A percentile compares a stretch with the other conserved stretches of the same genome.
Conservation (phyloP, 2,329 filamentous ascomycete species). For the Aspergillus alliaceus region DNA sequence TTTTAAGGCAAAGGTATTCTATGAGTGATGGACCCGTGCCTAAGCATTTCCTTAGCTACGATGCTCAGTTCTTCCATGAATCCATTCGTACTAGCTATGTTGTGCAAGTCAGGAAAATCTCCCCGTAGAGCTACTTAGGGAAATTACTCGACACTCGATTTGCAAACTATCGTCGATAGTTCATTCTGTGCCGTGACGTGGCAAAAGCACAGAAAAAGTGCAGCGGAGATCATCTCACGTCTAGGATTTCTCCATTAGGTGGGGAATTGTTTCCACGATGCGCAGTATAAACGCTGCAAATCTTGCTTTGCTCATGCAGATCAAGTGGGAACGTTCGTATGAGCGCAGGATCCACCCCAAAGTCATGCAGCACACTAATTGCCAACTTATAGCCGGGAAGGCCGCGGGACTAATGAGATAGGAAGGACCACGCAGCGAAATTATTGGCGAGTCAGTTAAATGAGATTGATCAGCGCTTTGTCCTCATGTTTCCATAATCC, state of each 20-base stretch:
- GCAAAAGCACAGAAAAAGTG: neutral
- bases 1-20: constrained; percentile 6
- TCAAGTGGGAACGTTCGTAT: neutral
- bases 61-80: neutral
- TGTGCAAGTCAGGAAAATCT: too few relatives aligned
- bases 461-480: neutral
- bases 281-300: neutral
- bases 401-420: neutral
- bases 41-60: neutral
- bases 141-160: neutral
- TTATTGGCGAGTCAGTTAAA: neutral
- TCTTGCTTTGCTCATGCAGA: neutral
- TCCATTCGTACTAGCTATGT: too few relatives aligned
- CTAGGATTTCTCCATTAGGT: too few relatives aligned
- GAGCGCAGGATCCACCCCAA: neutral
- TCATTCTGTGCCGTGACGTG: too few relatives aligned
- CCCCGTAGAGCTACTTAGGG: neutral
- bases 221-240: neutral
- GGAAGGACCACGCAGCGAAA: too few relatives aligned
- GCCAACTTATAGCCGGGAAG: neutral
- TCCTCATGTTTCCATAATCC: neutral
- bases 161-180: neutral
- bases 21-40: neutral
- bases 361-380: neutral
- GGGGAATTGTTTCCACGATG: neutral